Evolutionary conservation across 176 grass and related monocot genomes (phyloP).

Genomic region (Ensete ventricosum): DNA sequence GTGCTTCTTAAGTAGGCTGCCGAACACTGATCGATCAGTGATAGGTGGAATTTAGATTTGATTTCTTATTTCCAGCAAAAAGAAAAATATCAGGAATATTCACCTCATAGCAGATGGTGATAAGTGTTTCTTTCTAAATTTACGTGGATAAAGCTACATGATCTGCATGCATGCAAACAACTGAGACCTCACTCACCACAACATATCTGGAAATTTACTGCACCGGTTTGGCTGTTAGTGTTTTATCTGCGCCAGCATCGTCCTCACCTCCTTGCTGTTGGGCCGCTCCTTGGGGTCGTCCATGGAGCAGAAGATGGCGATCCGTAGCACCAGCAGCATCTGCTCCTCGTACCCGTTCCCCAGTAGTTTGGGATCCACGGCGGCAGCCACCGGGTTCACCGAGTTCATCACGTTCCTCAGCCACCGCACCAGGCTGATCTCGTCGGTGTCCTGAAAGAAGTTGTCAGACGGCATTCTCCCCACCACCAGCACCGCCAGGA

Average conservation of each 20-base stretch:
- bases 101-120: no score
- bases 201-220: no score
- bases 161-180: no score
- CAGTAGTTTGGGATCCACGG: neutral
- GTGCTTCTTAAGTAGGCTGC: no score
- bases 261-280: neutral
- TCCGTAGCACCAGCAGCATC: constrained; percentile 8
- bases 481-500: constrained; percentile 9
- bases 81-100: no score
- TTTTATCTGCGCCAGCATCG: constrained; percentile 7
- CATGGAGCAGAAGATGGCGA: neutral
- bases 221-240: neutral
- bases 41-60: no score
- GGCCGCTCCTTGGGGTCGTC: constrained; percentile 12
- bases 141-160: no score
- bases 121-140: no score
- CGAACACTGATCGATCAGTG: no score
- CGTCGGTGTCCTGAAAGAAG: constrained; percentile 12
- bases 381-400: neutral
- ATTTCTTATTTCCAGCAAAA: no score
- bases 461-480: neutral
- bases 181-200: no score
- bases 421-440: constrained; percentile 9
- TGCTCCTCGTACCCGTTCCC: constrained; percentile 5
- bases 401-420: neutral